These are phyloP conservation scores for Candida mesenterica DNA, from an alignment of 1,139 yeast species.

Conservation along the genomic window DNA sequence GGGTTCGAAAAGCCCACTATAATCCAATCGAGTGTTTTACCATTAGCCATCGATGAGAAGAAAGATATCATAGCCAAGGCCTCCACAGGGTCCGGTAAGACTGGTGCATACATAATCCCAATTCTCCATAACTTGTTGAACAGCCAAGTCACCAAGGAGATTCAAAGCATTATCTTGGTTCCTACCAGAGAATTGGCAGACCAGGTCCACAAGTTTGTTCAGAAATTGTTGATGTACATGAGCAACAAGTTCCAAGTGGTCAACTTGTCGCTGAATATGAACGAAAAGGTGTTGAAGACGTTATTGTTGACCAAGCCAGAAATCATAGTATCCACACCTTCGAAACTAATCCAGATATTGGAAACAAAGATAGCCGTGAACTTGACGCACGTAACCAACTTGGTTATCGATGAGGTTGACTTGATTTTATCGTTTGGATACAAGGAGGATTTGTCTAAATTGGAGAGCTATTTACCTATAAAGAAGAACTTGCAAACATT, in stretches of 20 bases:
- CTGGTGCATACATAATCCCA: conserved; percentile 81
- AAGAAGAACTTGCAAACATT: conserved; percentile 82
- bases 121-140: conserved; percentile 65
- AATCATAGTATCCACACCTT: conserved; percentile 84
- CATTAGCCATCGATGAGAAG: conserved; percentile 81
- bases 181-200: conserved; percentile 85
- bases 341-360: conserved; percentile 63
- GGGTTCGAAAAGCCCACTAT: conserved; percentile 86
- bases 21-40: conserved; percentile 89
- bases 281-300: conserved; percentile 72
- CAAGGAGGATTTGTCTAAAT: conserved; percentile 72
- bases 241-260: conserved; percentile 63
- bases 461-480: conserved; percentile 64
- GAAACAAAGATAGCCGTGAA: conserved; percentile 50
- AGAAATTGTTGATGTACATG: conserved; percentile 67
- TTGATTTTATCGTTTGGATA: conserved; percentile 88
- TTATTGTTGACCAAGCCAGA: conserved; percentile 74
- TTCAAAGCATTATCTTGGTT: conserved; percentile 64
- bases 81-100: conserved; percentile 88
- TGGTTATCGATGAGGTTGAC: conserved; percentile 96
- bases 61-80: conserved; percentile 88
- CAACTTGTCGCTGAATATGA: conserved; percentile 70
- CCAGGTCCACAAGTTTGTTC: conserved; percentile 75
- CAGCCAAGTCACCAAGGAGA: conserved; percentile 24
- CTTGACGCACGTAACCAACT: conserved; percentile 56